phyloP scores from a whole-genome alignment of 2,329 filamentous ascomycete species.

The Xylariomycetidae sp. region DNA sequence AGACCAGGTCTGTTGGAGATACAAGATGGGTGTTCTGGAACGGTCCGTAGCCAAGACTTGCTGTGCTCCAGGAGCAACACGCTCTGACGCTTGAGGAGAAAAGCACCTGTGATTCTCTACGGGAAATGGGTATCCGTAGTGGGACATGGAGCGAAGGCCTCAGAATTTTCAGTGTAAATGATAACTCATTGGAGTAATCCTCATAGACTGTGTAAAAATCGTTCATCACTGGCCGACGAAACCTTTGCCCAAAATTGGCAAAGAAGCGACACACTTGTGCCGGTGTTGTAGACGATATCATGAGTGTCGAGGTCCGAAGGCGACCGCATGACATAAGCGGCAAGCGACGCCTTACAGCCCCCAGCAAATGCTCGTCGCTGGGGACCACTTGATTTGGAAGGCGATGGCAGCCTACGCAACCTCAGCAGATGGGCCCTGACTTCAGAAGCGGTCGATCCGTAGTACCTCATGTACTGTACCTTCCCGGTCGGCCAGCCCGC shows the following conservation, averaged over 20 bases:
- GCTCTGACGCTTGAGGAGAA: background rate
- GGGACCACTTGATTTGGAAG: too few relatives aligned
- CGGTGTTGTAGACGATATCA: too few relatives aligned
- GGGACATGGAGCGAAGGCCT: slow-evolving; percentile 16
- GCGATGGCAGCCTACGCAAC: too few relatives aligned
- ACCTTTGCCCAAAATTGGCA: background rate
- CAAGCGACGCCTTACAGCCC: slow-evolving; percentile 3
- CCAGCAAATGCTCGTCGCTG: background rate
- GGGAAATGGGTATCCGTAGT: too few relatives aligned
- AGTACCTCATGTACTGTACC: too few relatives aligned
- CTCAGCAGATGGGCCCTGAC: too few relatives aligned
- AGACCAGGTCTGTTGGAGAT: background rate
- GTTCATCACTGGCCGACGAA: slow-evolving; percentile 25
- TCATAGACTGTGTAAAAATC: slow-evolving; percentile 24
- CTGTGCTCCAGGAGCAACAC: background rate
- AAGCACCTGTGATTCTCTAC: background rate
- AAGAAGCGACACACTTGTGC: background rate
- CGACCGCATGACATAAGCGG: too few relatives aligned
- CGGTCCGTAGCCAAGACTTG: background rate
- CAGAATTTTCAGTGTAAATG: slow-evolving; percentile 29
- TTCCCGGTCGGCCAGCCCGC: too few relatives aligned
- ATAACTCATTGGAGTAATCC: slow-evolving; percentile 25
- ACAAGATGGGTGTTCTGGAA: slow-evolving; percentile 4
- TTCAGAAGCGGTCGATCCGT: too few relatives aligned
- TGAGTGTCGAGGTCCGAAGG: too few relatives aligned